Conservation (phyloP, 768 basidiomycete species). For the Filobasidium floriforme region DNA sequence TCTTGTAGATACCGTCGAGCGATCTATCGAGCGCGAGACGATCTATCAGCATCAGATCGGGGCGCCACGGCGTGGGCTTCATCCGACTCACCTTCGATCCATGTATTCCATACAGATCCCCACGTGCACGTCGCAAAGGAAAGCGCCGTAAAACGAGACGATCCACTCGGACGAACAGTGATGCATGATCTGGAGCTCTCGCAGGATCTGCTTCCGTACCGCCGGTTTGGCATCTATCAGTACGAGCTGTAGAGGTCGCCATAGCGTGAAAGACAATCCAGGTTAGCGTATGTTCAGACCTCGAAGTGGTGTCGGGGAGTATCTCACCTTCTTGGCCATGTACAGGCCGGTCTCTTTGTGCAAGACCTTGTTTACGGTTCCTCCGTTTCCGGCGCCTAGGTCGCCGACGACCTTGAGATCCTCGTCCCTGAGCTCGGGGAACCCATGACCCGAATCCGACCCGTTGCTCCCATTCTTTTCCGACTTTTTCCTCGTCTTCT, state of each 20-base stretch:
- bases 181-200: conserved; percentile 98
- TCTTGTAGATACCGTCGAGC: conserved; percentile 91
- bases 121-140: conserved; percentile 92
- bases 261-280: neutral
- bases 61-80: neutral
- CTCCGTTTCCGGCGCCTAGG: conserved; percentile 91
- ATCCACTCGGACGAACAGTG: conserved; percentile 90
- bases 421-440: conserved; percentile 62
- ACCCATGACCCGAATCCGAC: neutral
- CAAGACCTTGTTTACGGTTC: conserved; percentile 92
- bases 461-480: conserved; percentile 25
- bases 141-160: conserved; percentile 95
- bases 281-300: neutral
- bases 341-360: conserved; percentile 81
- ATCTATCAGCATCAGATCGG: neutral
- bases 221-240: conserved; percentile 61
- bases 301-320: neutral
- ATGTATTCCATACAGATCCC: conserved; percentile 94
- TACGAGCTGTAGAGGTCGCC: conserved; percentile 33
- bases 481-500: conserved; percentile 3
- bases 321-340: conserved; percentile 93
- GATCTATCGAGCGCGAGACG: conserved; percentile 50
- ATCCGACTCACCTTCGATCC: conserved; percentile 42
- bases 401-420: conserved; percentile 86
- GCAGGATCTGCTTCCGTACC: conserved; percentile 92